Conservation (phyloP, 352 stramenopile species). For the Pythium rhizo-oryzae region DNA sequence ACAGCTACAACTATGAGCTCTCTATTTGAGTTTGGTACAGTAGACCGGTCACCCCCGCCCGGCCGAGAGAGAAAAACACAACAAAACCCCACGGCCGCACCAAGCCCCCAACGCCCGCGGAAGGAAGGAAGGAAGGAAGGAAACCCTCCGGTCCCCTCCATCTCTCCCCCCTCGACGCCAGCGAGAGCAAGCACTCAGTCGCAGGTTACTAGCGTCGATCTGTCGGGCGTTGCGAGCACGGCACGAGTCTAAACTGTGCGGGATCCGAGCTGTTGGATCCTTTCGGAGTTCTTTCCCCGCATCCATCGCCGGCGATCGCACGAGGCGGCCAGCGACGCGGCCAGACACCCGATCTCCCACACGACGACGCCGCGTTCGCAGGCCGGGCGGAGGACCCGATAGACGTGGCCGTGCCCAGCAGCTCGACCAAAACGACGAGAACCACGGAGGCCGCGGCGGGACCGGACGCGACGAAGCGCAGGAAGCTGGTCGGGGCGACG, state of each 20-base stretch:
- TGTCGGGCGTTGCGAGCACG: neutral
- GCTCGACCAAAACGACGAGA: slow-evolving; percentile 27
- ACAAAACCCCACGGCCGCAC: slow-evolving; percentile 13
- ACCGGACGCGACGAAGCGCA: slow-evolving; percentile 31
- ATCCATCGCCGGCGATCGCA: neutral
- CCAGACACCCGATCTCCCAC: neutral
- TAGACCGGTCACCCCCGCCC: slow-evolving; percentile 3
- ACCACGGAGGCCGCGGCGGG: slow-evolving; percentile 18
- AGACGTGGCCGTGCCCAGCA: neutral
- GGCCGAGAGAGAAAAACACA: slow-evolving; percentile 19
- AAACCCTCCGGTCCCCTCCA: neutral
- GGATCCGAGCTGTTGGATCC: neutral
- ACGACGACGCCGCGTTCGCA: neutral
- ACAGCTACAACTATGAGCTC: neutral
- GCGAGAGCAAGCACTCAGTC: too few species aligned
- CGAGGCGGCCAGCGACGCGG: neutral
- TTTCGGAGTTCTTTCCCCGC: too few species aligned
- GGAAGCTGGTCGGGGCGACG: slow-evolving; percentile 21
- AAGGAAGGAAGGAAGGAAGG: slow-evolving; percentile 26
- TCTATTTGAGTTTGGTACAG: slow-evolving; percentile 7
- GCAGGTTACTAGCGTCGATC: neutral
- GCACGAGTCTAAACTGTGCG: neutral
- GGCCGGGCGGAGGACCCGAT: slow-evolving; percentile 2
- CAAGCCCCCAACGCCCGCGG: slow-evolving; percentile 9
- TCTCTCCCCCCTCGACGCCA: neutral